Base-by-base conservation (phyloP, 2,329 filamentous ascomycete genomes). In the Lecanicillium sp. region DNA sequence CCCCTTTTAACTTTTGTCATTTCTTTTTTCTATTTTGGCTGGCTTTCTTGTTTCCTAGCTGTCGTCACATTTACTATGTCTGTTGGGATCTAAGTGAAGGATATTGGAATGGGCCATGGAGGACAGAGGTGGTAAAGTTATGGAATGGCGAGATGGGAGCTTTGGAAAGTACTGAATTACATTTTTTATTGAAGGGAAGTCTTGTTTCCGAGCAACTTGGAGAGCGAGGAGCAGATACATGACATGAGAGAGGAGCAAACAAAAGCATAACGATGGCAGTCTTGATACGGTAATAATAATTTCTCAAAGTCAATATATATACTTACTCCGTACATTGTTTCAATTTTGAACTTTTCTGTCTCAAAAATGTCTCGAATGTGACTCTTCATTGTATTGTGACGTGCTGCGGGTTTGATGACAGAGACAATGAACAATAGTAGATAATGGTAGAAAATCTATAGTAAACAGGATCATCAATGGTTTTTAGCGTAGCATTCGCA, bases 221-320 rank as follows among this genome's bases (percentile, higher is more conserved):
- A 6, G 22, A 25, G 11, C 22, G 22, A 25, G n/a, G 29, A 30
- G 29, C 29, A 30, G n/a, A 30, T 30, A 5, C 16, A 30, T 30
- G 29, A 30, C 30, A 33, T 6, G 11, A 25, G 22, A 25, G 11
- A 25, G 11, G 22, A 25, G 22, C 22, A 25, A 25, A 25, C 22
- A 25, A 25, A 25, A 25, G 22, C 22, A 25, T 25, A 25, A 25
- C 22, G 6, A 25, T 25, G 11, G 22, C n/a, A n/a, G n/a, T n/a
- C n/a, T n/a, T 35, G 31, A 36, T 33, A 42, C 35, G 40, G 35
- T 38, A 35, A 42, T 42, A 42, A 42, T 42, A 42, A 37, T 42
- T 38, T 32, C 36, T 33, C 30, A 33, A 33, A n/a, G n/a, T n/a
- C n/a, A n/a, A n/a, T n/a, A n/a, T n/a, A n/a, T n/a, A n/a, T n/a